A percentile compares a stretch with the other conserved stretches of the same genome.
These are phyloP conservation scores for Ascoidea asiatica DNA, from an alignment of 805 yeast genomes.

Conservation along the genomic window DNA sequence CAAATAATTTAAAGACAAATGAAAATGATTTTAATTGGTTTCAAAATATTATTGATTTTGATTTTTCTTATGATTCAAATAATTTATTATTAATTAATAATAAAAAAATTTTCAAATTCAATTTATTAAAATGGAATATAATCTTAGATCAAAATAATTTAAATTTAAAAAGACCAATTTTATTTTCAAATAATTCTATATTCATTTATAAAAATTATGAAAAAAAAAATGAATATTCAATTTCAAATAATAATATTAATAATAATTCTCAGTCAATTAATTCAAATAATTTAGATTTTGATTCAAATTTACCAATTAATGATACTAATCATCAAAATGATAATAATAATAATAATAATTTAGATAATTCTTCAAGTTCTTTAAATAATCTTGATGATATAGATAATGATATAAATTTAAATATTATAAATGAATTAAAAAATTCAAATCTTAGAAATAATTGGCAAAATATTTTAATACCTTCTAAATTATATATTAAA, in stretches of 20 bases:
- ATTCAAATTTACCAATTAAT: no score
- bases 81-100: slow-evolving; percentile 4
- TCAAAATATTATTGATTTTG: slow-evolving; percentile 6
- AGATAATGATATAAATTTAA: neutral
- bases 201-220: slow-evolving; percentile 15
- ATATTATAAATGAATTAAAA: neutral
- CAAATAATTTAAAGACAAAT: neutral
- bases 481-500: slow-evolving; percentile 13
- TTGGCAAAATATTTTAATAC: slow-evolving; percentile 14
- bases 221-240: no score
- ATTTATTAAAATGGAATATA: slow-evolving; percentile 3
- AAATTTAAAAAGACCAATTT: slow-evolving; percentile 14
- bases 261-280: no score
- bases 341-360: no score
- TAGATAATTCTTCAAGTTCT: neutral
- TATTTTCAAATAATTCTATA: slow-evolving; percentile 8
- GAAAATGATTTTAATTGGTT: slow-evolving; percentile 8
- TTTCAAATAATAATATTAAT: no score
- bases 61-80: slow-evolving; percentile 1
- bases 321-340: neutral
- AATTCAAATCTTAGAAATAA: slow-evolving; percentile 5
- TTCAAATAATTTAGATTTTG: no score
- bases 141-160: slow-evolving; percentile 12
- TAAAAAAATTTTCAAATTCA: slow-evolving; percentile 5
- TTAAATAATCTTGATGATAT: neutral